Conservation (phyloP, 768 basidiomycete genomes). For the Termitomyces sp. region DNA sequence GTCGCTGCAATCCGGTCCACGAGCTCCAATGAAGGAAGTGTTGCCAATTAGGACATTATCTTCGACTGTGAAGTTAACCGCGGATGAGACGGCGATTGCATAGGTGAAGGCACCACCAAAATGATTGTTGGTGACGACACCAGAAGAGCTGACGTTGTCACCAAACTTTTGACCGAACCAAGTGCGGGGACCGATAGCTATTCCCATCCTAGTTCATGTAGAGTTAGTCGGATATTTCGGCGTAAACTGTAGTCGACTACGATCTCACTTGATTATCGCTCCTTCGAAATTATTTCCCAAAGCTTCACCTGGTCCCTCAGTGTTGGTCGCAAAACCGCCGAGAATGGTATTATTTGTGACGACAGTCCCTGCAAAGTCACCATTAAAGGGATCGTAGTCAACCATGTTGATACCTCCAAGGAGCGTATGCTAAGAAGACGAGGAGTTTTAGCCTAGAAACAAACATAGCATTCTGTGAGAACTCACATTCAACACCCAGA, state of each 20-base stretch:
- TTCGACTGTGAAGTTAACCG: constrained; percentile 63
- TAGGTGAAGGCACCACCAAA: constrained; percentile 72
- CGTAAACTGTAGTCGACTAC: not conserved
- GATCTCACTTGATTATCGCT: constrained; percentile 68
- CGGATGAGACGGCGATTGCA: constrained; percentile 65
- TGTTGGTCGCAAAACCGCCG: constrained; percentile 65
- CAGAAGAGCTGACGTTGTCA: constrained; percentile 51
- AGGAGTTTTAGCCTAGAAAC: not conserved
- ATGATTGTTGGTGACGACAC: constrained; percentile 53
- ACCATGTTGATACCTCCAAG: constrained; percentile 81
- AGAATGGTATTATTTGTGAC: constrained; percentile 66
- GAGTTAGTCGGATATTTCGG: not conserved
- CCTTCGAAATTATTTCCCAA: constrained; percentile 57
- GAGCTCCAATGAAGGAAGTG: constrained; percentile 71
- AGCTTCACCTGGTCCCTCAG: constrained; percentile 34
- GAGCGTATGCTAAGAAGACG: constrained; percentile 51
- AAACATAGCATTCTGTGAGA: too few relatives aligned
- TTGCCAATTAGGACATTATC: constrained; percentile 64
- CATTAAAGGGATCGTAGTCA: constrained; percentile 65
- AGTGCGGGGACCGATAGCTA: constrained; percentile 73
- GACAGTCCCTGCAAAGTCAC: constrained; percentile 61
- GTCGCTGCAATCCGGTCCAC: constrained; percentile 62
- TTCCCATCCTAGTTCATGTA: constrained; percentile 60
- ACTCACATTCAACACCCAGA: constrained; percentile 67
- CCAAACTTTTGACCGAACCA: constrained; percentile 68